phyloP scores from a whole-genome alignment of 2,329 filamentous ascomycete species.

The Pseudodiploospora longispora region DNA sequence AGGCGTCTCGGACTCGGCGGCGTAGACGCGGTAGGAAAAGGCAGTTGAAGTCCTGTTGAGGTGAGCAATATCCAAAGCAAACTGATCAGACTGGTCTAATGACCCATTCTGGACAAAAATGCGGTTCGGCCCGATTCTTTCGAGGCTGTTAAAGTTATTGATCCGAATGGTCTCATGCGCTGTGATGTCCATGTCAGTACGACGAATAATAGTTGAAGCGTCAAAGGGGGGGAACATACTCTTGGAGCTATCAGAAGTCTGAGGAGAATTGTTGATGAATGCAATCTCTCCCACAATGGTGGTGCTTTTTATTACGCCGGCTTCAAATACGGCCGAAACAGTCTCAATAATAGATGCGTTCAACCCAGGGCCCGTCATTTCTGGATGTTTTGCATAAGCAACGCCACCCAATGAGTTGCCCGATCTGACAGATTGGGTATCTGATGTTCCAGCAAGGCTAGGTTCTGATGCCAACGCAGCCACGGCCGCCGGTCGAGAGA shows the following conservation, averaged over 20 bases:
- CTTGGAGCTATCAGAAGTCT: conserved; percentile 33
- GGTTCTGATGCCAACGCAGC: conserved; percentile 55
- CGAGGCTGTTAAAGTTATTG: conserved; percentile 79
- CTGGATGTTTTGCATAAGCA: conserved; percentile 68
- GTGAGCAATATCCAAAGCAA: conserved; percentile 64
- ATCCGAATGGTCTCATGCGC: conserved; percentile 65
- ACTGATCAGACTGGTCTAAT: conserved; percentile 65
- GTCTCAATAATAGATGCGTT: conserved; percentile 88
- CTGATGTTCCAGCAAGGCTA: conserved; percentile 54
- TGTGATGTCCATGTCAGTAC: conserved; percentile 15
- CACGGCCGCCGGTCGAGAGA: conserved; percentile 37
- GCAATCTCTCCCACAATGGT: conserved; percentile 84
- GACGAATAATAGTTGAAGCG: neutral
- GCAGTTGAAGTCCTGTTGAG: conserved; percentile 69
- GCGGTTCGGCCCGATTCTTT: conserved; percentile 89
- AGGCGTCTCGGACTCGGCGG: conserved; percentile 47
- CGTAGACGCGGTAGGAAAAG: conserved; percentile 86
- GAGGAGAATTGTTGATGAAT: conserved; percentile 62
- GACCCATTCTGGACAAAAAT: conserved; percentile 71
- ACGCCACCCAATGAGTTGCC: conserved; percentile 68
- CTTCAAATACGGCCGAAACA: conserved; percentile 76
- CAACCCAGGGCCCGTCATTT: conserved; percentile 70
- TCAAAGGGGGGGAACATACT: conserved; percentile 30
- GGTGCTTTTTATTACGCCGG: conserved; percentile 60
- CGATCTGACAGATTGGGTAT: conserved; percentile 87